These are phyloP conservation scores for Coniochaeta sp. DNA, from an alignment of 2,329 filamentous ascomycete genomes.

Conservation along the genomic window DNA sequence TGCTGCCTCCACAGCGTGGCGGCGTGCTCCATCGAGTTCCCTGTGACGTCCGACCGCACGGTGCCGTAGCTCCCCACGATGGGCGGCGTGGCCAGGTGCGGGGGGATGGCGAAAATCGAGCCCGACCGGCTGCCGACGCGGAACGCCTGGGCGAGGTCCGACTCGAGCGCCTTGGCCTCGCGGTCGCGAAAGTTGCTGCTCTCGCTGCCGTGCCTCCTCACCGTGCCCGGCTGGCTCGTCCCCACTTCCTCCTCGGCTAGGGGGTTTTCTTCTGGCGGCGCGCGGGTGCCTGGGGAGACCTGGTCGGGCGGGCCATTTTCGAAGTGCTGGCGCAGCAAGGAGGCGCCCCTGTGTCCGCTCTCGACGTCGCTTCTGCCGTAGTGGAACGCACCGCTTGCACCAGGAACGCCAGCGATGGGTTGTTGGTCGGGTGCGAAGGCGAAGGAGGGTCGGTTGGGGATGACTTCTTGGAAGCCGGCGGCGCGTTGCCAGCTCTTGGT, in stretches of 20 bases:
- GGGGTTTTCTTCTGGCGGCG: constrained; percentile 14
- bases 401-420: constrained; percentile 27
- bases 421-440: constrained; percentile 53
- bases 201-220: constrained; percentile 1
- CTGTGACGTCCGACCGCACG: constrained; percentile 32
- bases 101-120: constrained; percentile 51
- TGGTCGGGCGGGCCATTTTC: constrained; percentile 26
- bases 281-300: constrained; percentile 14
- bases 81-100: constrained; percentile 59
- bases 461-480: constrained; percentile 79
- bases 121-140: constrained; percentile 25
- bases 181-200: constrained; percentile 30
- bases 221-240: constrained; percentile 11
- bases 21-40: constrained; percentile 42
- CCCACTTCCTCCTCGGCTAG: constrained; percentile 4
- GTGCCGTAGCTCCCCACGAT: constrained; percentile 69
- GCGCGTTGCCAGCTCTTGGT: constrained; percentile 88
- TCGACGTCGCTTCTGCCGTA: constrained; percentile 36
- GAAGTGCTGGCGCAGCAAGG: constrained; percentile 47
- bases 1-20: constrained; percentile 46
- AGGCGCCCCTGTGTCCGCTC: constrained; percentile 25
- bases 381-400: constrained; percentile 20
- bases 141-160: constrained; percentile 30
- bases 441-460: constrained; percentile 72
- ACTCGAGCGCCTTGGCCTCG: constrained; percentile 40